Evolutionary conservation across 2,329 filamentous ascomycete genomes (phyloP).

Genomic region (Cryphonectria parasitica): DNA sequence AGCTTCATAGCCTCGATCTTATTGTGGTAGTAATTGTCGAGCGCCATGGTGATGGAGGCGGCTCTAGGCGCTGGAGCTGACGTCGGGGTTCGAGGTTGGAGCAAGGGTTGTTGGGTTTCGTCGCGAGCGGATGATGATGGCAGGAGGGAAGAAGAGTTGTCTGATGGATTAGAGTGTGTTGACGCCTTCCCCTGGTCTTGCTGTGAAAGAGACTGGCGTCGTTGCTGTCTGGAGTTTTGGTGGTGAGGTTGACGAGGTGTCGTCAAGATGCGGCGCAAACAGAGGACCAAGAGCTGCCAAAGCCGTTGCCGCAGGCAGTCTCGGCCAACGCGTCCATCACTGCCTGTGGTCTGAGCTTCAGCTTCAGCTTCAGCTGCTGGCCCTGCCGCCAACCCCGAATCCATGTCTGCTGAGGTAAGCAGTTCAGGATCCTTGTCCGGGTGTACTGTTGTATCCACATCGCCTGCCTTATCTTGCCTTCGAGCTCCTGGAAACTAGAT

Average conservation of each 20-base stretch:
- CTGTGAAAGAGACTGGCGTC: not conserved
- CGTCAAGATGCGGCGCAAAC: constrained; percentile 29
- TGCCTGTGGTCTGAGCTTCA: constrained; percentile 27
- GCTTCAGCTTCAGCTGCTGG: constrained; percentile 8
- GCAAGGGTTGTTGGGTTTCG: not conserved
- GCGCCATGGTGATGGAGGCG: constrained; percentile 74
- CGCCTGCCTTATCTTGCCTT: not conserved
- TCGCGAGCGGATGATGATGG: not conserved
- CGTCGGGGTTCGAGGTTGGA: constrained; percentile 9
- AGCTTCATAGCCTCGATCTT: constrained; percentile 99
- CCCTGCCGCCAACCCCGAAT: not conserved
- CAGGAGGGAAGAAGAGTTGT: not conserved
- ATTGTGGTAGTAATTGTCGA: constrained; percentile 99
- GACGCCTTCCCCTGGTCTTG: not conserved
- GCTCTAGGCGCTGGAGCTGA: constrained; percentile 27
- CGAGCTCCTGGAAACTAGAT: not conserved
- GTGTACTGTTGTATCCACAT: not conserved
- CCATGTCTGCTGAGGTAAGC: constrained; percentile 27
- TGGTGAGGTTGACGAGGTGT: constrained; percentile 25
- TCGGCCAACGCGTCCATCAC: constrained; percentile 26
- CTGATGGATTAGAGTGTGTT: not conserved
- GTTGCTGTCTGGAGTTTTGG: constrained; percentile 1
- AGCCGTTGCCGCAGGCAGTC: constrained; percentile 30
- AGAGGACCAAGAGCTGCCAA: constrained; percentile 26
- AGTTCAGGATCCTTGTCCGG: not conserved